Conservation (phyloP, 1,284 basidiomycete genomes). For the Nidula niveotomentosa region DNA sequence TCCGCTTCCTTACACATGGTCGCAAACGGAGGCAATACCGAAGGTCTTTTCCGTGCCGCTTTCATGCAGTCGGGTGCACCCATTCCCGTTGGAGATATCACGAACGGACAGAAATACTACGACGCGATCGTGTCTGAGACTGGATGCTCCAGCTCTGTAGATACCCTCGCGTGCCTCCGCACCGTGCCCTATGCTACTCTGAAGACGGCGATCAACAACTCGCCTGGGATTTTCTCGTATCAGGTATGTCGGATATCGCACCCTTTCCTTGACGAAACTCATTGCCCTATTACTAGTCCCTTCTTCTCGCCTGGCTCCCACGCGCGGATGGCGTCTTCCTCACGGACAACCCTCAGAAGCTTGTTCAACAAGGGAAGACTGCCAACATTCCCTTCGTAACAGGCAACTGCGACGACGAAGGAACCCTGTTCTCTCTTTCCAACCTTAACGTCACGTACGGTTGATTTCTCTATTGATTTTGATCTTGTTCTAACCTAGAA, state of each 20-base stretch:
- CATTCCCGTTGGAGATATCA: slow-evolving; percentile 40
- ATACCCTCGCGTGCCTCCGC: slow-evolving; percentile 51
- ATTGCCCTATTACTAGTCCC: slow-evolving; percentile 3
- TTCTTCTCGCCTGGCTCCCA: slow-evolving; percentile 45
- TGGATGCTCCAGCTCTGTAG: slow-evolving; percentile 36
- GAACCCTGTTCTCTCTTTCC: slow-evolving; percentile 47
- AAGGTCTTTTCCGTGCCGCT: slow-evolving; percentile 50
- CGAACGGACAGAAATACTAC: slow-evolving; percentile 39
- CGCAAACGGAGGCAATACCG: slow-evolving; percentile 44
- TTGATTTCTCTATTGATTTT: not conserved
- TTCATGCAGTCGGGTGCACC: slow-evolving; percentile 57
- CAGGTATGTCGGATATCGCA: slow-evolving; percentile 23
- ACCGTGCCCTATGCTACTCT: slow-evolving; percentile 37
- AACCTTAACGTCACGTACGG: slow-evolving; percentile 40
- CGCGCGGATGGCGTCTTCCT: slow-evolving; percentile 52
- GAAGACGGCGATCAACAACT: slow-evolving; percentile 40
- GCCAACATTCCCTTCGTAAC: slow-evolving; percentile 17
- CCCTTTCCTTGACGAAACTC: too few relatives aligned
- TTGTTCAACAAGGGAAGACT: slow-evolving; percentile 18
- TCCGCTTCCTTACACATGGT: slow-evolving; percentile 56
- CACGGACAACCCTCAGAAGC: slow-evolving; percentile 22
- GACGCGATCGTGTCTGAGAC: slow-evolving; percentile 44
- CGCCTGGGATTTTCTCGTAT: slow-evolving; percentile 43
- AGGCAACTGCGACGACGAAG: slow-evolving; percentile 45
- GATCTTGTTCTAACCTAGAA: not conserved